Percentiles rank a stretch among this genome's conserved stretches.
phyloP scores from a whole-genome alignment of 2,329 filamentous ascomycete genomes.

The Trichoderma semiorbis region DNA sequence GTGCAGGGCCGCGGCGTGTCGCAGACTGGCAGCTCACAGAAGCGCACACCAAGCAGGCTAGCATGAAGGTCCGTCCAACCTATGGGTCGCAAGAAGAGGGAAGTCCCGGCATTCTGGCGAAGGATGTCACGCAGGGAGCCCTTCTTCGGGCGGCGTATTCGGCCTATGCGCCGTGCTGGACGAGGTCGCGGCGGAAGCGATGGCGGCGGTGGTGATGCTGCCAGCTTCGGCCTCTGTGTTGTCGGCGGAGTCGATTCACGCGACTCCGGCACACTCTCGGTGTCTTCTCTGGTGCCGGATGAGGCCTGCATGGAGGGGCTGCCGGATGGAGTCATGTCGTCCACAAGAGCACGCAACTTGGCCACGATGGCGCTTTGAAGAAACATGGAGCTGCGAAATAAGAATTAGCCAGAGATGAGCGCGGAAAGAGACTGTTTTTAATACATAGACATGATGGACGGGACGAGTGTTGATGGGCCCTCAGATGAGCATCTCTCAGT shows the following conservation, averaged over 20 bases:
- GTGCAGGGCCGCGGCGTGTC: conserved; percentile 39
- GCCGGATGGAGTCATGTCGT: conserved; percentile 21
- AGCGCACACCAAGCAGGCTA: conserved; percentile 45
- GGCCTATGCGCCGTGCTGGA: conserved; percentile 11
- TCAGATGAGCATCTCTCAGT: conserved; percentile 27
- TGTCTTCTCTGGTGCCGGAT: not conserved
- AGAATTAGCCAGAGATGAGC: not conserved
- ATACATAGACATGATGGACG: not conserved
- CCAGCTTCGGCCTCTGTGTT: conserved; percentile 23
- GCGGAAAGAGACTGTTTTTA: not conserved
- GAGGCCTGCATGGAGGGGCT: conserved; percentile 13
- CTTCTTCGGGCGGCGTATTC: conserved; percentile 40
- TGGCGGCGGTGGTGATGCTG: conserved; percentile 18
- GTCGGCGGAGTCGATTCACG: conserved; percentile 26
- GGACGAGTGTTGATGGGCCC: conserved; percentile 25
- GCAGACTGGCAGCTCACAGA: conserved; percentile 42
- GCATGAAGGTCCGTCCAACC: conserved; percentile 54
- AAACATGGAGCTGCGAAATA: conserved; percentile 21
- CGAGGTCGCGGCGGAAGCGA: conserved; percentile 17
- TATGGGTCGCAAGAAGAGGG: conserved; percentile 51
- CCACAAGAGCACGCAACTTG: conserved; percentile 30
- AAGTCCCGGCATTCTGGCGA: conserved; percentile 43
- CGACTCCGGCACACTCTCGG: not conserved
- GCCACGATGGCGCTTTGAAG: conserved; percentile 27
- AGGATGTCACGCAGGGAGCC: conserved; percentile 53